Evolutionary conservation across 345 rosid species (phyloP).

Genomic region (Rhodomyrtus tomentosa): DNA sequence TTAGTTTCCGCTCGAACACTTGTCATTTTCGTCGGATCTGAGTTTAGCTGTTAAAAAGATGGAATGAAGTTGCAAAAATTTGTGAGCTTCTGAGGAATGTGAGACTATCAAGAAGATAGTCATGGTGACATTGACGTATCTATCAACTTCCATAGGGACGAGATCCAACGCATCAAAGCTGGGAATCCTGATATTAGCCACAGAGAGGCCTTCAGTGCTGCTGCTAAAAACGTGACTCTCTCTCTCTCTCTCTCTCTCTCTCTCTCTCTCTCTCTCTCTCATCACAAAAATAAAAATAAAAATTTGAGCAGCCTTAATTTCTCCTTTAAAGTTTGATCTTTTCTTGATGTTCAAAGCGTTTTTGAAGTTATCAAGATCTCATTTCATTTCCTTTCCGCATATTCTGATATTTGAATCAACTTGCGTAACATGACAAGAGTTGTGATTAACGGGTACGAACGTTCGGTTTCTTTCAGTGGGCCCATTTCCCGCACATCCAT

Average conservation of each 20-base stretch:
- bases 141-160: conserved; percentile 51
- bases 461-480: conserved; percentile 53
- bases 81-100: not conserved
- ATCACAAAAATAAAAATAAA: not conserved
- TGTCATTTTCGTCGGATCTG: not conserved
- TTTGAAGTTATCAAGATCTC: not conserved
- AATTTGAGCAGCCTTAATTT: not conserved
- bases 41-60: not conserved
- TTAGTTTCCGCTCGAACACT: not conserved
- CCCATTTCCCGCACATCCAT: conserved; percentile 97
- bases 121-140: not conserved
- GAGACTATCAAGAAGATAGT: not conserved
- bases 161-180: conserved; percentile 99
- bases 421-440: not conserved
- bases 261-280: not conserved
- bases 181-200: conserved; percentile 98
- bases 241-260: conserved; percentile 2
- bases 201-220: conserved; percentile 99
- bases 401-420: not conserved
- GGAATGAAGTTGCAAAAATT: not conserved
- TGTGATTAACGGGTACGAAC: conserved; percentile 1
- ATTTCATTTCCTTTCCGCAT: not conserved
- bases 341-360: no score
- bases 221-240: conserved; percentile 82
- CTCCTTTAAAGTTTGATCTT: not conserved